phyloP scores from a whole-genome alignment of 257 asterid species.

The Solanum tarijense region DNA sequence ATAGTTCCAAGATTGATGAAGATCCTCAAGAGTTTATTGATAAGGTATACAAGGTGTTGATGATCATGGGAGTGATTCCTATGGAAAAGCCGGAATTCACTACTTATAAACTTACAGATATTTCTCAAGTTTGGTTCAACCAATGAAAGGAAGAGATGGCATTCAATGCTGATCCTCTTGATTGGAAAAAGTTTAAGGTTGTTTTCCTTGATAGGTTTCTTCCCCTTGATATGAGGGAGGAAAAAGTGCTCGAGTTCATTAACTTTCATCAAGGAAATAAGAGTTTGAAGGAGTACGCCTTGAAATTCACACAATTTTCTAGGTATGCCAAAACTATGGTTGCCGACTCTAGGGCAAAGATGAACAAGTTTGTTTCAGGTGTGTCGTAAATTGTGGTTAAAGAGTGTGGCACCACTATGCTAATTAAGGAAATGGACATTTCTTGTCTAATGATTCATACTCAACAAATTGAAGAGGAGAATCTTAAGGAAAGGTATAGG shows the following conservation, averaged over 20 bases:
- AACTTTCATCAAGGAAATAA: too few relatives aligned
- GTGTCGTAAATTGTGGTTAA: background rate
- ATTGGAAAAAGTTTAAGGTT: background rate
- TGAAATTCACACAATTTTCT: background rate
- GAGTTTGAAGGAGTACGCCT: background rate
- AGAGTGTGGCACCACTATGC: background rate
- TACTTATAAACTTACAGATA: background rate
- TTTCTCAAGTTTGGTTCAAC: background rate
- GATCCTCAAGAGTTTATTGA: background rate
- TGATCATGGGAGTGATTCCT: background rate
- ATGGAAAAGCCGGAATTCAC: background rate
- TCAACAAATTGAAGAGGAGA: too few relatives aligned
- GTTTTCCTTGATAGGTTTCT: background rate
- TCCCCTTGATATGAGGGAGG: background rate
- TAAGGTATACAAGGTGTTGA: background rate
- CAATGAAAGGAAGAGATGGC: background rate
- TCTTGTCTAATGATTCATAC: background rate
- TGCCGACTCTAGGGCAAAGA: background rate
- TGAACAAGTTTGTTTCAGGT: background rate
- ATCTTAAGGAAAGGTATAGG: background rate
- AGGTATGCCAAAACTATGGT: background rate
- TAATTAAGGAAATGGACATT: too few relatives aligned
- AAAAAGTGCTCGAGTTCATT: background rate
- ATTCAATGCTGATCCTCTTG: background rate
- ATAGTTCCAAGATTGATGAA: background rate